Evolutionary conservation across 495 filamentous ascomycete species (phyloP), one percentile per base, ranked within the genome.

Genomic region (Cryomyces minteri): DNA sequence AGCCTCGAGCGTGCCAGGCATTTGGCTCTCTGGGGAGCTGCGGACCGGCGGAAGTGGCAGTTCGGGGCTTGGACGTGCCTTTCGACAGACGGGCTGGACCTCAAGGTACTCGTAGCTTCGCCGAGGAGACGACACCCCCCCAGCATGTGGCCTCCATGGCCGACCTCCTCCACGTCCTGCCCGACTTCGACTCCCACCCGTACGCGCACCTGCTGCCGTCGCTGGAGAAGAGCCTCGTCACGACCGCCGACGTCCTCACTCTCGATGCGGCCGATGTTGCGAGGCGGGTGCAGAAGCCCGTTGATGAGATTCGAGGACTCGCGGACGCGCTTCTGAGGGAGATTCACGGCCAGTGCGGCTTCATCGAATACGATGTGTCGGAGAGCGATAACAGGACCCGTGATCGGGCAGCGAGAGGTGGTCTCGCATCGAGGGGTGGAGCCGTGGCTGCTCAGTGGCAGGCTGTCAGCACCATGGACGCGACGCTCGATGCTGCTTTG

Each of bases 101-200:
- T 25, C 18, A 25, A 25, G 18, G 1, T 25, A 25, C 18, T 25
- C 18, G 18, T 25, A 25, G 18, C 18, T 25, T 25, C 18, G 18
- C 18, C 1, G 18, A 25, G 18, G 18, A 25, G 18, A 25, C 1
- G 18, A 25, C 2, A 38, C 9, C 34, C 34, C 12, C 34, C 12
- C 9, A n/a, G n/a, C n/a, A n/a, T n/a, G 1, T 14, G 9, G 34
- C 34, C 34, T 32, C 28, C 42, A 87, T 87, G 83, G 90, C 86
- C 61, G 88, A 98, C 76, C 82, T 98, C 50, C 67, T 79, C 56
- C 68, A 73, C 58, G 73, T 88, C 58, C 76, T 94, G 43, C 90
- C 90, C 52, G 65, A 71, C 62, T 93, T 94, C 64, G 65, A 73
- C 51, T 76, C 74, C 46, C 71, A 73, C 54, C 59, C 67, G 18